Conservation (phyloP, 768 basidiomycete species). For the Mycena kentingensis region DNA sequence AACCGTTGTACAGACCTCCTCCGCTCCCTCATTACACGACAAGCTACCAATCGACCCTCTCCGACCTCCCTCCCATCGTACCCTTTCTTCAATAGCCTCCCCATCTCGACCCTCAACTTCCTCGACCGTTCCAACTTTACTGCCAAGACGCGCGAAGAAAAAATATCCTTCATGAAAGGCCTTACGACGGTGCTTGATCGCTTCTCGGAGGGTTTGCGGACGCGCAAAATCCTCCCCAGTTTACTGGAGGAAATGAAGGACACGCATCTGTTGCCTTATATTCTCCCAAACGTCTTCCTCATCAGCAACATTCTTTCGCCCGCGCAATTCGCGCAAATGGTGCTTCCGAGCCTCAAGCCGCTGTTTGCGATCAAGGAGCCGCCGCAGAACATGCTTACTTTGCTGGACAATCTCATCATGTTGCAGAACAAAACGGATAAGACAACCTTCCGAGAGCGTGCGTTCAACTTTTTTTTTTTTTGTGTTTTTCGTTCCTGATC, state of each 20-base stretch:
- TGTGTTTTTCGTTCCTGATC: constrained; percentile 10
- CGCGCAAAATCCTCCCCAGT: constrained; percentile 87
- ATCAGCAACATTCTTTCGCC: constrained; percentile 80
- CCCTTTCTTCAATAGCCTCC: constrained; percentile 92
- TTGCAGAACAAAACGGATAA: constrained; percentile 91
- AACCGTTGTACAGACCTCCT: constrained; percentile 73
- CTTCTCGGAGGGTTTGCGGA: constrained; percentile 86
- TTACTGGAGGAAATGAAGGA: constrained; percentile 99
- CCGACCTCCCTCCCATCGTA: constrained; percentile 81
- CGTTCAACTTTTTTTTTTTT: constrained; percentile 31
- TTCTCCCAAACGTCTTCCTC: constrained; percentile 92
- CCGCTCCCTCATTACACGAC: constrained; percentile 77
- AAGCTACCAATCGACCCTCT: constrained; percentile 69
- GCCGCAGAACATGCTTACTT: constrained; percentile 93
- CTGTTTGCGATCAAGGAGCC: constrained; percentile 91
- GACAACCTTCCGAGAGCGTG: constrained; percentile 84
- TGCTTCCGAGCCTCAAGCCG: constrained; percentile 87
- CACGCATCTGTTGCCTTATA: constrained; percentile 86
- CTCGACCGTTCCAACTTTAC: constrained; percentile 95
- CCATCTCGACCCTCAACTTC: constrained; percentile 95
- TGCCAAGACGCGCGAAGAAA: constrained; percentile 91
- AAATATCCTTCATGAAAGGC: constrained; percentile 95
- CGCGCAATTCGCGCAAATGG: constrained; percentile 75
- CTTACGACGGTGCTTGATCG: constrained; percentile 74
- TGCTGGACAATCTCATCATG: constrained; percentile 86